Base-by-base conservation (phyloP, 2,329 filamentous ascomycete species). In the Apiospora aurea region DNA sequence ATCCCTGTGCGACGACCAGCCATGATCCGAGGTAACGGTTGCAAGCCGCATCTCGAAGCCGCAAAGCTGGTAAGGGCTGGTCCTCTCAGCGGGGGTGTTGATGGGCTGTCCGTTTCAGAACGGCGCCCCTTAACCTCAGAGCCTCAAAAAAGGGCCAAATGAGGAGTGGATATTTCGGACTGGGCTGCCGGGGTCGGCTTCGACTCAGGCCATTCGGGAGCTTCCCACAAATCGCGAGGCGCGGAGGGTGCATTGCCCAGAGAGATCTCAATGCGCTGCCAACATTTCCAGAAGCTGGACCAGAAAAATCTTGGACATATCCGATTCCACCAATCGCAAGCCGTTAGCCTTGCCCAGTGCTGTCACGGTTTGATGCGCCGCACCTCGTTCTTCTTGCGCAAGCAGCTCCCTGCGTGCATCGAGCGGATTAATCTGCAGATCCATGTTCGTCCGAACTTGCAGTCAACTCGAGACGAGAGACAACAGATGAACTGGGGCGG, bases 381-480 rank as follows among this genome's bases (percentile, higher is more conserved):
- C 57, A 34, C 57, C 57, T n/a, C 57, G 18, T 64, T 64, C 49
- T 51, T 26, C 10, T 41, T 64, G 8, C 29, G 34, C 57, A 41
- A 41, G 57, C 57, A 41, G 21, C 21, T 64, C 57, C 57, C n/a
- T 64, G 57, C 34, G 29, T 41, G 18, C 57, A 41, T 64, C 57
- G 4, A 10, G 53, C 29, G 16, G 53, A 21, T 61, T 61, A 64
- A 64, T 38, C 10, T 64, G 57, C 13, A 64, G 57, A 64, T 64
- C 57, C 57, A 64, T 64, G 57, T 64, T 64, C 57, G 57, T 64
- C 57, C 57, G 57, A 64, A 64, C 18, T n/a, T 64, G 34, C 34
- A n/a, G 8, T 41, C 57, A 64, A 64, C 18, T 64, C 57, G 57
- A 64, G 57, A 64, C 57, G 57, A 38, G 29, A 38, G 16, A 61